A percentile compares a stretch with the other conserved stretches of the same genome.
Evolutionary conservation across 306 rosid species (phyloP).

Genomic region (Inga laurina): DNA sequence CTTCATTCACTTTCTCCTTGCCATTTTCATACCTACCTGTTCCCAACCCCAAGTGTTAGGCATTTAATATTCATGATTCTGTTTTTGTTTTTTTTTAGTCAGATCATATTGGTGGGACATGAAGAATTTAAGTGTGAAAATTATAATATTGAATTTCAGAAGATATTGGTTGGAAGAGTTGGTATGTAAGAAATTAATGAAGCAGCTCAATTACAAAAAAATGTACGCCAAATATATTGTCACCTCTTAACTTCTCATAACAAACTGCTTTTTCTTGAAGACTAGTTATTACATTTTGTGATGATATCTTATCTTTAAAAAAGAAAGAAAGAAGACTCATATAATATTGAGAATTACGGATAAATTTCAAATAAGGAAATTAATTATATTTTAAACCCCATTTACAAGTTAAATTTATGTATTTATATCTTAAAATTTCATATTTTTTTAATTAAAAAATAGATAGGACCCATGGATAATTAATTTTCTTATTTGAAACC

Average conservation of each 20-base stretch:
- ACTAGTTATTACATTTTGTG: background rate
- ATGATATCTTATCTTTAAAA: too few relatives aligned
- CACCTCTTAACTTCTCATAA: background rate
- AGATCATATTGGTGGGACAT: background rate
- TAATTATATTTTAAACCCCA: background rate
- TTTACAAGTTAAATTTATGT: too few relatives aligned
- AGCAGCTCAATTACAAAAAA: background rate
- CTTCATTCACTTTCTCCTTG: conserved; percentile 10
- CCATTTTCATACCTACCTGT: background rate
- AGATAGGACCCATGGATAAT: background rate
- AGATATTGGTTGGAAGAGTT: background rate
- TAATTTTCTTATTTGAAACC: background rate
- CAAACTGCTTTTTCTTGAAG: background rate
- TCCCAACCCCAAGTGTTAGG: conserved; percentile 2
- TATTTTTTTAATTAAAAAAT: too few relatives aligned
- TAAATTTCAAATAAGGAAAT: too few relatives aligned
- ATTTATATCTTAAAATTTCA: too few relatives aligned
- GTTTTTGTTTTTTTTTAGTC: background rate
- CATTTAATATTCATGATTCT: background rate
- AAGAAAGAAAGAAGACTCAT: background rate
- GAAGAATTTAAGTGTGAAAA: background rate
- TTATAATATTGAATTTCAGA: background rate
- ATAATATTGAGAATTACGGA: background rate
- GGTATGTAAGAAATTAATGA: background rate
- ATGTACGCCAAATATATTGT: background rate